phyloP scores from a whole-genome alignment of 139 green algal genomes.

The Nannochloris sp. region DNA sequence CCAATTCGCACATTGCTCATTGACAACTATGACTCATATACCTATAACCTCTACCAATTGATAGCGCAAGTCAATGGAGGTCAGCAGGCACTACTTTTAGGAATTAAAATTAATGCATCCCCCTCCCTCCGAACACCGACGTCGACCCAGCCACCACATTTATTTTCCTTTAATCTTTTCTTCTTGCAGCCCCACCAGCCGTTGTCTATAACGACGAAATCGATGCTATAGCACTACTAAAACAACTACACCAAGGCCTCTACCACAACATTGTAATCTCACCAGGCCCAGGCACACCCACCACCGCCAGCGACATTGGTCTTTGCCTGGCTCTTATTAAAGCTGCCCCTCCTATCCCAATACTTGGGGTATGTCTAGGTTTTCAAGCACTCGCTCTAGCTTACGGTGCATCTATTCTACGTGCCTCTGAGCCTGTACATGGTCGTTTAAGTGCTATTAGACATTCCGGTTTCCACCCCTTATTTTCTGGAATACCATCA shows the following conservation, averaged over 20 bases:
- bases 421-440: slow-evolving; percentile 83
- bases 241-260: slow-evolving; percentile 25
- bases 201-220: slow-evolving; percentile 82
- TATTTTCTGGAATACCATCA: slow-evolving; percentile 80
- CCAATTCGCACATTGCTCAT: slow-evolving; percentile 66
- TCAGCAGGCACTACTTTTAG: slow-evolving; percentile 16
- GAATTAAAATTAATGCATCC: background rate
- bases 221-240: slow-evolving; percentile 34
- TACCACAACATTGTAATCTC: slow-evolving; percentile 91
- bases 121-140: background rate
- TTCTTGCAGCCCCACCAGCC: slow-evolving; percentile 47
- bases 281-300: slow-evolving; percentile 85
- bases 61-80: slow-evolving; percentile 81
- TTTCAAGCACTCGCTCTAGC: slow-evolving; percentile 83
- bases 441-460: slow-evolving; percentile 68
- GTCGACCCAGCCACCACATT: background rate
- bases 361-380: slow-evolving; percentile 95
- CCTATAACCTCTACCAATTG: slow-evolving; percentile 95
- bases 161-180: no score
- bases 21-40: slow-evolving; percentile 99
- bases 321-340: slow-evolving; percentile 64
- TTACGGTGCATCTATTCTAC: slow-evolving; percentile 44
- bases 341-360: slow-evolving; percentile 48
- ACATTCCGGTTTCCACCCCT: slow-evolving; percentile 54
- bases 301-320: slow-evolving; percentile 63